Conservation (phyloP, 2,329 filamentous ascomycete species). For the Coniella vitis region DNA sequence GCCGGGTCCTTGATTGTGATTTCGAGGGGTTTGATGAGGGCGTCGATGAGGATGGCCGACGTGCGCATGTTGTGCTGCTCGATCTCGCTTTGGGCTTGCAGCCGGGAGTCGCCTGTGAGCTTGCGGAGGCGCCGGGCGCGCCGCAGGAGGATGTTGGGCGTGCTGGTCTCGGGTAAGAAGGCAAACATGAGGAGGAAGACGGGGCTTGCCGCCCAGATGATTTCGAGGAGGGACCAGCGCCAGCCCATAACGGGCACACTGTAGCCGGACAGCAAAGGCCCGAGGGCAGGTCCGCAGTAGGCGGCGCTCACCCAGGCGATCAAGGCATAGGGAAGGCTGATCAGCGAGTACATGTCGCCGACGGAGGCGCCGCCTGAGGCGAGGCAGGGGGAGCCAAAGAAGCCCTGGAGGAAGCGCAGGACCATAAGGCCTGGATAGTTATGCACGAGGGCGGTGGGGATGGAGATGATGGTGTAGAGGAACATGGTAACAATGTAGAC, state of each 20-base stretch:
- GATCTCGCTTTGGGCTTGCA: conserved; percentile 59
- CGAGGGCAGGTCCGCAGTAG: conserved; percentile 43
- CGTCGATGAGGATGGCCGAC: conserved; percentile 41
- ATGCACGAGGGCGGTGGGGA: conserved; percentile 55
- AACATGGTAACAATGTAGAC: conserved; percentile 63
- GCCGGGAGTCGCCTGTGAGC: conserved; percentile 47
- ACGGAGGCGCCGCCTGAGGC: conserved; percentile 50
- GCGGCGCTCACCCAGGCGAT: conserved; percentile 50
- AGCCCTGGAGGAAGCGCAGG: conserved; percentile 57
- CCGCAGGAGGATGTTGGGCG: conserved; percentile 52
- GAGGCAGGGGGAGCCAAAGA: conserved; percentile 60
- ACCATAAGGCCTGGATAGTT: conserved; percentile 60
- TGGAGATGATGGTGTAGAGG: conserved; percentile 59
- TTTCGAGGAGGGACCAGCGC: conserved; percentile 60
- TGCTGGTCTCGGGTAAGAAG: conserved; percentile 57
- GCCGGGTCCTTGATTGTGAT: conserved; percentile 56
- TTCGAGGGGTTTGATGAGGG: conserved; percentile 54
- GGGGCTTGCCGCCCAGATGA: conserved; percentile 54
- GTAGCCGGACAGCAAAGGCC: conserved; percentile 55
- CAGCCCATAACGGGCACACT: conserved; percentile 50
- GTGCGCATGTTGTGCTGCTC: conserved; percentile 49
- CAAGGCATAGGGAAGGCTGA: conserved; percentile 51
- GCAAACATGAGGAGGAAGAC: conserved; percentile 55
- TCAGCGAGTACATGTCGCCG: conserved; percentile 46
- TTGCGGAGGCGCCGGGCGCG: conserved; percentile 56